phyloP scores from a whole-genome alignment of 192 early-diverging fungal genomes.

The Coemansia pectinata region DNA sequence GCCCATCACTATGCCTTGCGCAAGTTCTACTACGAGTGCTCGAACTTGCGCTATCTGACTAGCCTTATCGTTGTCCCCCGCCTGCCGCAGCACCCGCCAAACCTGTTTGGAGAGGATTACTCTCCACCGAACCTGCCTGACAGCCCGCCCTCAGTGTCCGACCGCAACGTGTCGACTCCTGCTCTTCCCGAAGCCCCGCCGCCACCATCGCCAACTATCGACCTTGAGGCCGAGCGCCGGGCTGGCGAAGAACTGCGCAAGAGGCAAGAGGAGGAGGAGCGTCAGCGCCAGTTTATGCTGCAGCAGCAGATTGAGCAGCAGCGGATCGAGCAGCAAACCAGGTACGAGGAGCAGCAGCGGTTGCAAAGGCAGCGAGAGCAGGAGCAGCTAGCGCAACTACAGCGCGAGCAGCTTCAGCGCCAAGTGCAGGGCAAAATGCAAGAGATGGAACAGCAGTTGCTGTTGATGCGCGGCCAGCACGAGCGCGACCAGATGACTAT shows the following conservation, averaged over 20 bases:
- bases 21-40: slow-evolving; percentile 91
- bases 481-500: slow-evolving; percentile 82
- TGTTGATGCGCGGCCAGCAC: slow-evolving; percentile 72
- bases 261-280: slow-evolving; percentile 68
- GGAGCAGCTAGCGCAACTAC: slow-evolving; percentile 71
- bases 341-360: slow-evolving; percentile 77
- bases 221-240: slow-evolving; percentile 63
- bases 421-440: slow-evolving; percentile 76
- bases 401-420: slow-evolving; percentile 79
- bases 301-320: slow-evolving; percentile 59
- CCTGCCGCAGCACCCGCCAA: slow-evolving; percentile 78
- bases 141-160: slow-evolving; percentile 30
- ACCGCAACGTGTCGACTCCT: slow-evolving; percentile 37
- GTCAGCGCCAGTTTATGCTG: slow-evolving; percentile 48
- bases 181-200: slow-evolving; percentile 52
- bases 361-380: slow-evolving; percentile 70
- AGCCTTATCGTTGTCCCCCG: slow-evolving; percentile 89
- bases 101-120: slow-evolving; percentile 69
- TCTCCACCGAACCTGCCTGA: slow-evolving; percentile 66
- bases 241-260: slow-evolving; percentile 64
- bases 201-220: slow-evolving; percentile 58
- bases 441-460: slow-evolving; percentile 80
- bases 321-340: slow-evolving; percentile 71
- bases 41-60: slow-evolving; percentile 87
- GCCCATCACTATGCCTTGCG: slow-evolving; percentile 80